Conservation (phyloP, 2,329 filamentous ascomycete species). For the Cercospora sp. region DNA sequence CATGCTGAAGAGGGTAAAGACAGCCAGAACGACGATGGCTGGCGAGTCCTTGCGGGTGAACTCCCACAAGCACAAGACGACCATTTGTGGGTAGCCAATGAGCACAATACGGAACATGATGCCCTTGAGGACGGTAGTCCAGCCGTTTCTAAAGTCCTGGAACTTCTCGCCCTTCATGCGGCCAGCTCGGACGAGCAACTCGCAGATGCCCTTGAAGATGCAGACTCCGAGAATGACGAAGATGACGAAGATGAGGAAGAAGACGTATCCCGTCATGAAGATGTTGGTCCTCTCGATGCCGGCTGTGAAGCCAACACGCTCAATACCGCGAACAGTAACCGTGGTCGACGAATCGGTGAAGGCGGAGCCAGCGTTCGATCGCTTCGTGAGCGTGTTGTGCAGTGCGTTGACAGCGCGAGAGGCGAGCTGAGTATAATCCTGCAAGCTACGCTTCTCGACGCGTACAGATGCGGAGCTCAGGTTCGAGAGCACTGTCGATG, state of each 20-base stretch:
- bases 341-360: conserved; percentile 40
- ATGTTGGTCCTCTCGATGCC: conserved; percentile 87
- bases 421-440: conserved; percentile 48
- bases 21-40: conserved; percentile 80
- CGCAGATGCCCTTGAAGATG: conserved; percentile 78
- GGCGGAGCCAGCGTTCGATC: conserved; percentile 30
- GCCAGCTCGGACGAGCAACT: conserved; percentile 70
- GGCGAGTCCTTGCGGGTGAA: conserved; percentile 82
- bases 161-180: conserved; percentile 86
- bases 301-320: conserved; percentile 83
- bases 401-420: conserved; percentile 53
- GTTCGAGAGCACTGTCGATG: conserved; percentile 74
- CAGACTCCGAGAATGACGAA: conserved; percentile 71
- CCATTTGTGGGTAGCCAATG: conserved; percentile 89
- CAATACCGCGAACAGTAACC: conserved; percentile 72
- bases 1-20: conserved; percentile 86
- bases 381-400: conserved; percentile 47
- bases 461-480: conserved; percentile 77
- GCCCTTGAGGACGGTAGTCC: conserved; percentile 88
- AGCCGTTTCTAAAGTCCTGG: conserved; percentile 89
- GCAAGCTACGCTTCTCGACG: conserved; percentile 67
- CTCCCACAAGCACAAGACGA: conserved; percentile 89
- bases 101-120: conserved; percentile 87
- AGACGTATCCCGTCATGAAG: conserved; percentile 86
- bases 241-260: conserved; percentile 82